Evolutionary conservation across 1,284 basidiomycete genomes (phyloP).

Genomic region (Tilletia indica): DNA sequence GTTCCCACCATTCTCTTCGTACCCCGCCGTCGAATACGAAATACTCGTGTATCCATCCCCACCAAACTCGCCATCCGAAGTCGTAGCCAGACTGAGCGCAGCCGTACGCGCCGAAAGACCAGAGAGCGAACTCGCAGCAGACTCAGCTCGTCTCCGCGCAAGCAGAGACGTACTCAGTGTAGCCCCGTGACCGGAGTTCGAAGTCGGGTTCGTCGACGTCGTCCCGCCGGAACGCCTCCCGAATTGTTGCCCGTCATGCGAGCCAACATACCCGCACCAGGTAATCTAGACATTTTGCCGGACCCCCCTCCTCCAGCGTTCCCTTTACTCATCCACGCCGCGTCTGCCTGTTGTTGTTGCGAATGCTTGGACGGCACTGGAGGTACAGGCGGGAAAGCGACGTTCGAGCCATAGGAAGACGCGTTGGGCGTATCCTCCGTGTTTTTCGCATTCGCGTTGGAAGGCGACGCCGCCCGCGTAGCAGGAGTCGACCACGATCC

Average conservation of each 20-base stretch:
- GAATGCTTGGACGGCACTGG: not conserved
- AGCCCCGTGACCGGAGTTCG: not conserved
- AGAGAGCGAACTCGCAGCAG: slow-evolving; percentile 5
- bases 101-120: slow-evolving; percentile 9
- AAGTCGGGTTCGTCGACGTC: not conserved
- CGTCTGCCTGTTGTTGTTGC: no score
- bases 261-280: not conserved
- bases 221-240: not conserved
- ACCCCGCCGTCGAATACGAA: not conserved
- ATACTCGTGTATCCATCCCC: slow-evolving; percentile 7
- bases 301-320: not conserved
- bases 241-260: not conserved
- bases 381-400: not conserved
- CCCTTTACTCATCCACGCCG: no score
- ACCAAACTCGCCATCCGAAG: slow-evolving; percentile 15
- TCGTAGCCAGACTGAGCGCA: slow-evolving; percentile 5
- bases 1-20: not conserved
- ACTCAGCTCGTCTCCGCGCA: not conserved
- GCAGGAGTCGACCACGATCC: slow-evolving; percentile 1
- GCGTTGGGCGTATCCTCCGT: no score
- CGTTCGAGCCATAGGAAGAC: not conserved
- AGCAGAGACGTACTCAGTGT: not conserved
- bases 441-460: not conserved
- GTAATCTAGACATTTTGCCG: not conserved
- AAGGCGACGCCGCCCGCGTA: not conserved